These are phyloP conservation scores for Sclerotinia subarctica DNA, from an alignment of 2,329 filamentous ascomycete species.

Conservation along the genomic window DNA sequence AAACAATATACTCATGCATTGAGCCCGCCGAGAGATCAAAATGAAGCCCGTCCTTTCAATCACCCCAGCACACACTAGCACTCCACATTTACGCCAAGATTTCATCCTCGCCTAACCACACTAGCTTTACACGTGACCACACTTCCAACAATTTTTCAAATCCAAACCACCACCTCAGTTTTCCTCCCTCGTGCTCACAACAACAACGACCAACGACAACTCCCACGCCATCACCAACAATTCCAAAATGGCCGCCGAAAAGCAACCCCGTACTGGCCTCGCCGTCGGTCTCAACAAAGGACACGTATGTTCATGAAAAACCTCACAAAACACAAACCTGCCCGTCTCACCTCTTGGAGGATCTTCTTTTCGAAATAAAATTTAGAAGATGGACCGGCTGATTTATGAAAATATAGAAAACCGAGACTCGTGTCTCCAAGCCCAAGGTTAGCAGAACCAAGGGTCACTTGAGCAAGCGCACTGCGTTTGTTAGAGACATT, in stretches of 20 bases:
- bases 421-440: slow-evolving; percentile 74
- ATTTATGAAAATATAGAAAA: slow-evolving; percentile 60
- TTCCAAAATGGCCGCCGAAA: slow-evolving; percentile 56
- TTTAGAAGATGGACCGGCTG: slow-evolving; percentile 34
- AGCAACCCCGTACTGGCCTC: slow-evolving; percentile 55
- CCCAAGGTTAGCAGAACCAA: slow-evolving; percentile 81
- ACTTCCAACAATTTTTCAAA: slow-evolving; percentile 5
- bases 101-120: background rate
- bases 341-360: slow-evolving; percentile 70
- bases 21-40: too few relatives aligned
- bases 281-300: slow-evolving; percentile 61
- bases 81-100: slow-evolving; percentile 2
- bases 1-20: too few relatives aligned
- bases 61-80: background rate
- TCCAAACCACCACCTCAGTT: background rate
- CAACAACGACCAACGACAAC: slow-evolving; percentile 11
- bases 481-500: slow-evolving; percentile 93
- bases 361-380: slow-evolving; percentile 50
- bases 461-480: slow-evolving; percentile 95
- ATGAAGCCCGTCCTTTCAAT: too few relatives aligned
- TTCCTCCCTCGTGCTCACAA: slow-evolving; percentile 10
- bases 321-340: slow-evolving; percentile 29
- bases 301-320: slow-evolving; percentile 50
- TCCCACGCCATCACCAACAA: slow-evolving; percentile 23
- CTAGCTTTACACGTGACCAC: background rate